These are phyloP conservation scores for Russula olivacea DNA, from an alignment of 768 basidiomycete species.

Conservation along the genomic window DNA sequence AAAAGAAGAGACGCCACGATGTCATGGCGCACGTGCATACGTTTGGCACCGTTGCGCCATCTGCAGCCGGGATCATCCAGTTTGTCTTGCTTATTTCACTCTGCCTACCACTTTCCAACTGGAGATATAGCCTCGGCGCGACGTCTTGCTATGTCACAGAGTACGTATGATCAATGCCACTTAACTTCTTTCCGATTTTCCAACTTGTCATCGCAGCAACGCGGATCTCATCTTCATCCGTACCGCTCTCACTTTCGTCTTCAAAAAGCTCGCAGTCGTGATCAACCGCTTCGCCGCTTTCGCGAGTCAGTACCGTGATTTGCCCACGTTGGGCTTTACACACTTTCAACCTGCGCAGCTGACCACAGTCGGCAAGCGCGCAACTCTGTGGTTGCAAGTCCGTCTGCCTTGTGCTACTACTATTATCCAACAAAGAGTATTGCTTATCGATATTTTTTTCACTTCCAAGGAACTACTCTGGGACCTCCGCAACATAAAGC, in stretches of 20 bases:
- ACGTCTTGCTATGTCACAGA: slow-evolving; percentile 99
- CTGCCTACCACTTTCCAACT: background rate
- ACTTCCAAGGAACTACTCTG: slow-evolving; percentile 79
- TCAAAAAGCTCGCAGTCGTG: slow-evolving; percentile 82
- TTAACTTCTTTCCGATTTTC: background rate
- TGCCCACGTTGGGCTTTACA: slow-evolving; percentile 95
- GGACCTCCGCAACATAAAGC: slow-evolving; percentile 90
- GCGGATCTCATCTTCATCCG: slow-evolving; percentile 97
- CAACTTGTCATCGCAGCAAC: slow-evolving; percentile 52
- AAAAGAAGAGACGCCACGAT: slow-evolving; percentile 96
- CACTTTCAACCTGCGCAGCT: slow-evolving; percentile 99
- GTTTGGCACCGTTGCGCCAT: slow-evolving; percentile 88
- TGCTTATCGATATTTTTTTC: background rate
- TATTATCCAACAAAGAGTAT: background rate
- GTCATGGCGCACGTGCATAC: slow-evolving; percentile 99
- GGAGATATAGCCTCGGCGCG: slow-evolving; percentile 65
- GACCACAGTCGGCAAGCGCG: slow-evolving; percentile 95
- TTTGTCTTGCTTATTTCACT: slow-evolving; percentile 33
- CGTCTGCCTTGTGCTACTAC: slow-evolving; percentile 11
- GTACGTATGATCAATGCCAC: slow-evolving; percentile 41
- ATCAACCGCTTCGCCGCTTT: slow-evolving; percentile 85
- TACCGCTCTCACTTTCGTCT: slow-evolving; percentile 74
- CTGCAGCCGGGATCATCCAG: slow-evolving; percentile 96
- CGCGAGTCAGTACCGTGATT: slow-evolving; percentile 75
- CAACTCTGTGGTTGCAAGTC: slow-evolving; percentile 94